These are phyloP conservation scores for Pseudozyma sp. DNA, from an alignment of 1,284 basidiomycete genomes.

Conservation along the genomic window DNA sequence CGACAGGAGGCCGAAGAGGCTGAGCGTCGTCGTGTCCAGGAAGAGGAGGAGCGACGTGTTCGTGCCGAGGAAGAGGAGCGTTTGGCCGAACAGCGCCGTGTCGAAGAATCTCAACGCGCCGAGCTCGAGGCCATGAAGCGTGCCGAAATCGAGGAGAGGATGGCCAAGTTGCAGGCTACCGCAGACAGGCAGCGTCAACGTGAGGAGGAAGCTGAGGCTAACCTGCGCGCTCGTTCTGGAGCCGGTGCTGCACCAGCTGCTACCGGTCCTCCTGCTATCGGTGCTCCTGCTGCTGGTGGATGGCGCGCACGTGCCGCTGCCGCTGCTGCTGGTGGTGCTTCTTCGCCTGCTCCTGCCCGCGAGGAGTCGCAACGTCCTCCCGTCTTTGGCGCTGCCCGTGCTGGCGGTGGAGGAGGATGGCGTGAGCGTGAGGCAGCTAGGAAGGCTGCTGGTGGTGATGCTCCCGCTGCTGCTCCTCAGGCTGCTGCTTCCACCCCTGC, in stretches of 20 bases:
- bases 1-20: constrained; percentile 60
- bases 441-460: constrained; percentile 27
- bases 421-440: constrained; percentile 35
- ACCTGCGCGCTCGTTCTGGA: constrained; percentile 16
- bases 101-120: constrained; percentile 61
- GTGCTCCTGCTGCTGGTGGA: constrained; percentile 24
- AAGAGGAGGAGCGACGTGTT: constrained; percentile 48
- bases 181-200: constrained; percentile 60
- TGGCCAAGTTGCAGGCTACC: constrained; percentile 59
- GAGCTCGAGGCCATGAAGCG: constrained; percentile 66
- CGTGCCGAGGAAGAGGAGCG: constrained; percentile 52
- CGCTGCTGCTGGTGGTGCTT: constrained; percentile 6
- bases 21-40: constrained; percentile 54
- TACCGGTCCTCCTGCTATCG: constrained; percentile 3
- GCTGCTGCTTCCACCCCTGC: constrained; percentile 20
- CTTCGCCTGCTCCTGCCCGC: constrained; percentile 11
- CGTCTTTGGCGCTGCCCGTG: constrained; percentile 32
- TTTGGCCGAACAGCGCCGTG: constrained; percentile 56
- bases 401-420: constrained; percentile 34
- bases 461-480: constrained; percentile 21
- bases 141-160: constrained; percentile 66
- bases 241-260: constrained; percentile 19
- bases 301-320: constrained; percentile 21
- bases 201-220: constrained; percentile 57
- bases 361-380: constrained; percentile 37